A percentile compares a stretch with the other conserved stretches of the same genome.
Evolutionary conservation across 2,329 filamentous ascomycete genomes (phyloP).

Genomic region (Cytospora piceicola): DNA sequence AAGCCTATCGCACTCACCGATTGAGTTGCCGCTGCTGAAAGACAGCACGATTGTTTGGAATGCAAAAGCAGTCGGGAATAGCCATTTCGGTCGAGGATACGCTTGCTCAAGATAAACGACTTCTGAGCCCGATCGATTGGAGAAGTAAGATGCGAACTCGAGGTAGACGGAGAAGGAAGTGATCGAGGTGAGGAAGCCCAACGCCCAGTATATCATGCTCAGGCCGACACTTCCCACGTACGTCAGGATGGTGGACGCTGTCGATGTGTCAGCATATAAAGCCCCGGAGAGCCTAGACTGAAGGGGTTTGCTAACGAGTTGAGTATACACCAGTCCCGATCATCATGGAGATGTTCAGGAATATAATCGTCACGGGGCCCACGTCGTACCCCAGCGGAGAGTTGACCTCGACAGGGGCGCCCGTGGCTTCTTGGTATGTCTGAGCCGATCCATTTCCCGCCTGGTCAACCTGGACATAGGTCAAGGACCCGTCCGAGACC

Average conservation of each 20-base stretch:
- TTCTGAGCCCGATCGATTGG: conserved; percentile 67
- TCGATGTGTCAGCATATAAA: conserved; percentile 11
- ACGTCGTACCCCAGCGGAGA: conserved; percentile 66
- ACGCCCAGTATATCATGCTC: conserved; percentile 65
- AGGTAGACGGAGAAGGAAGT: conserved; percentile 63
- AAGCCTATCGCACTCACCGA: conserved; percentile 43
- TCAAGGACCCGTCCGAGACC: conserved; percentile 15
- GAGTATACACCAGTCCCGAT: conserved; percentile 66
- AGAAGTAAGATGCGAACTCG: conserved; percentile 67
- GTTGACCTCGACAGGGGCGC: conserved; percentile 62
- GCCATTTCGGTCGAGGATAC: conserved; percentile 64
- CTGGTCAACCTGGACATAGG: conserved; percentile 15
- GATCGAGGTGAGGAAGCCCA: conserved; percentile 52
- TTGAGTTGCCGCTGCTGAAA: conserved; percentile 68
- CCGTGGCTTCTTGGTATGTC: conserved; percentile 63
- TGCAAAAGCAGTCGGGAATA: conserved; percentile 68
- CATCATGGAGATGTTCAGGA: conserved; percentile 64
- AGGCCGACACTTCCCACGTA: conserved; percentile 66
- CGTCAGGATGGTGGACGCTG: conserved; percentile 61
- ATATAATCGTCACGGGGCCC: conserved; percentile 58
- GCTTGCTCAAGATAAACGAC: conserved; percentile 72
- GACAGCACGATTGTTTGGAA: conserved; percentile 66
- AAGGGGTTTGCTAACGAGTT: conserved; percentile 45
- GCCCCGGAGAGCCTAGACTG: neutral
- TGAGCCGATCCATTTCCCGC: conserved; percentile 40